phyloP scores from a whole-genome alignment of 2,329 filamentous ascomycete genomes.

The Ophiobolus disseminans region DNA sequence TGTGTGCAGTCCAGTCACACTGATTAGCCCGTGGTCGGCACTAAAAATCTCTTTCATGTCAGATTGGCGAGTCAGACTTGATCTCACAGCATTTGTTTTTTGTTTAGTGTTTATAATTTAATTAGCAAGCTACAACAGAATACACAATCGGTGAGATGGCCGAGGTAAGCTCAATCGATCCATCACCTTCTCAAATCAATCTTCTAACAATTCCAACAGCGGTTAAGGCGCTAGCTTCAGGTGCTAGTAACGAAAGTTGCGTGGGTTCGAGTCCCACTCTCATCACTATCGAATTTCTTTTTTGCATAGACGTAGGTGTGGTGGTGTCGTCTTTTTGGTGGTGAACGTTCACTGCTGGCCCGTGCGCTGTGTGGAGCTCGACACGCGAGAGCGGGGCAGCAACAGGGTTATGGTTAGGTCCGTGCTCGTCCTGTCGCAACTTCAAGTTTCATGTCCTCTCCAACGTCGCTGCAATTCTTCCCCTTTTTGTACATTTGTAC shows the following conservation, averaged over 20 bases:
- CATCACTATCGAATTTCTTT: slow-evolving; percentile 37
- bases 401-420: slow-evolving; percentile 2
- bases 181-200: background rate
- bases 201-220: slow-evolving; percentile 15
- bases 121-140: background rate
- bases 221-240: slow-evolving; percentile 51
- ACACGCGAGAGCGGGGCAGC: slow-evolving; percentile 8
- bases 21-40: no score
- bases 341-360: background rate
- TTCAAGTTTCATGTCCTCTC: background rate
- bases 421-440: slow-evolving; percentile 7
- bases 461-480: slow-evolving; percentile 1
- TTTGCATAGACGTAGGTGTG: background rate
- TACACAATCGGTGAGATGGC: slow-evolving; percentile 30
- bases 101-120: background rate
- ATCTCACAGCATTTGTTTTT: no score
- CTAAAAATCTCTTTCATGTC: no score
- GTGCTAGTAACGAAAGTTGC: slow-evolving; percentile 46
- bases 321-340: slow-evolving; percentile 9
- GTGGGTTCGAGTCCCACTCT: slow-evolving; percentile 49
- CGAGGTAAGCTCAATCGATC: no score
- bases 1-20: no score
- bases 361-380: background rate
- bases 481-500: no score
- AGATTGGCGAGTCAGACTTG: no score